Conservation (phyloP, 768 basidiomycete genomes). For the Asterophora lycoperdoides region DNA sequence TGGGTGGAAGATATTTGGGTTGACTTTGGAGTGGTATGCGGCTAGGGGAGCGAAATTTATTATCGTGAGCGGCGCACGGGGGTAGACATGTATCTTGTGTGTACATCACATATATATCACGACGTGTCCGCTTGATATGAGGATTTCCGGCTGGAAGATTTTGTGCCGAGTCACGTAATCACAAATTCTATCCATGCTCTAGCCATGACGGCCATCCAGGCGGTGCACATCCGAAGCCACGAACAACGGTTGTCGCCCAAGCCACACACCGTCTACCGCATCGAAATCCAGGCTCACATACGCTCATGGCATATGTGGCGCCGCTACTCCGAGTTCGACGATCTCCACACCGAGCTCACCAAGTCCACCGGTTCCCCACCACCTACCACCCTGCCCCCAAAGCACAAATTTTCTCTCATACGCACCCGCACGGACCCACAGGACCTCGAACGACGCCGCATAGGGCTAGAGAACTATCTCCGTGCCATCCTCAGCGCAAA, state of each 20-base stretch:
- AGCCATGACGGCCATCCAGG: slow-evolving; percentile 70
- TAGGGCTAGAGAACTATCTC: slow-evolving; percentile 78
- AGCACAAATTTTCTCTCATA: slow-evolving; percentile 70
- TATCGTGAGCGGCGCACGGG: slow-evolving; percentile 33
- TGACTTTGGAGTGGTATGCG: slow-evolving; percentile 32
- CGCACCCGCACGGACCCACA: slow-evolving; percentile 54
- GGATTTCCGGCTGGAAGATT: no score
- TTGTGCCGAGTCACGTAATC: background rate
- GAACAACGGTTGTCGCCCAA: slow-evolving; percentile 70
- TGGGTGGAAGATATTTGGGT: slow-evolving; percentile 42
- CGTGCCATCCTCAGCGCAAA: slow-evolving; percentile 79
- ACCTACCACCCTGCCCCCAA: slow-evolving; percentile 78
- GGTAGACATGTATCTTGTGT: no score
- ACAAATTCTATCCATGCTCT: no score
- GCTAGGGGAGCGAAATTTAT: slow-evolving; percentile 45
- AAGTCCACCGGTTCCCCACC: slow-evolving; percentile 80
- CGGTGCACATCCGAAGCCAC: slow-evolving; percentile 62
- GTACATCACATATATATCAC: no score
- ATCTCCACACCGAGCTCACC: slow-evolving; percentile 77
- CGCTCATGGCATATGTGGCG: slow-evolving; percentile 93
- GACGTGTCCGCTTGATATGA: no score
- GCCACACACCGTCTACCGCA: slow-evolving; percentile 76
- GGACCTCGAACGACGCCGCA: slow-evolving; percentile 71
- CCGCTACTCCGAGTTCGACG: slow-evolving; percentile 92
- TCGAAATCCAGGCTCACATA: slow-evolving; percentile 83